Evolutionary conservation across 2,329 filamentous ascomycete species (phyloP).

Genomic region (Microdochium trichocladiopsis): DNA sequence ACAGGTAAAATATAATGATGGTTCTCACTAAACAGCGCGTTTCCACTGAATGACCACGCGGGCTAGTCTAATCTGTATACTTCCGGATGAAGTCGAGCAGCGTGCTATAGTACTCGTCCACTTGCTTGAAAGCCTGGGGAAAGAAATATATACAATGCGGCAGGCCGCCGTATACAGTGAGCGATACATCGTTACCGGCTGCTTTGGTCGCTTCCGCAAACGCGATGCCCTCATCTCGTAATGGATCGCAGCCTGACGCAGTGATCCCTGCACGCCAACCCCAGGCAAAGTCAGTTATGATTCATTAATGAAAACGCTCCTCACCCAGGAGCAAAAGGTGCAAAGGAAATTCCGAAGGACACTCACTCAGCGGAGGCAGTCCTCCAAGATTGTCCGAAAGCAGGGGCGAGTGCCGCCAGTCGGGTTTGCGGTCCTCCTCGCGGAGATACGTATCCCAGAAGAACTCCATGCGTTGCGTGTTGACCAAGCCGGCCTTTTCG

Average conservation of each 20-base stretch:
- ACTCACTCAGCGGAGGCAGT: constrained; percentile 25
- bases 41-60: too few species aligned
- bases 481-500: constrained; percentile 20
- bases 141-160: constrained; percentile 22
- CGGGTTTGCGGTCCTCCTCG: constrained; percentile 15
- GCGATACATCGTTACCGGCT: constrained; percentile 10
- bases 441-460: constrained; percentile 23
- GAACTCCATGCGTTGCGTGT: constrained; percentile 20
- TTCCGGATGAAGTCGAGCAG: neutral
- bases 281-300: neutral
- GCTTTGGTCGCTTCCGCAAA: constrained; percentile 21
- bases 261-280: constrained; percentile 19
- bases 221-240: constrained; percentile 30
- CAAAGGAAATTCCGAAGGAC: neutral
- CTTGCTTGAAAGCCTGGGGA: neutral
- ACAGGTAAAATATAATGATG: too few species aligned
- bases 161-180: constrained; percentile 24
- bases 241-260: constrained; percentile 23
- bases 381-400: constrained; percentile 20
- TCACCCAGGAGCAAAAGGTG: too few species aligned
- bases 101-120: neutral
- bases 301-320: too few species aligned
- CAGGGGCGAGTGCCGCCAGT: constrained; percentile 22
- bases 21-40: too few species aligned
- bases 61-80: neutral